Base-by-base conservation (phyloP, 2,329 filamentous ascomycete genomes). In the Alternaria triticimaculans region DNA sequence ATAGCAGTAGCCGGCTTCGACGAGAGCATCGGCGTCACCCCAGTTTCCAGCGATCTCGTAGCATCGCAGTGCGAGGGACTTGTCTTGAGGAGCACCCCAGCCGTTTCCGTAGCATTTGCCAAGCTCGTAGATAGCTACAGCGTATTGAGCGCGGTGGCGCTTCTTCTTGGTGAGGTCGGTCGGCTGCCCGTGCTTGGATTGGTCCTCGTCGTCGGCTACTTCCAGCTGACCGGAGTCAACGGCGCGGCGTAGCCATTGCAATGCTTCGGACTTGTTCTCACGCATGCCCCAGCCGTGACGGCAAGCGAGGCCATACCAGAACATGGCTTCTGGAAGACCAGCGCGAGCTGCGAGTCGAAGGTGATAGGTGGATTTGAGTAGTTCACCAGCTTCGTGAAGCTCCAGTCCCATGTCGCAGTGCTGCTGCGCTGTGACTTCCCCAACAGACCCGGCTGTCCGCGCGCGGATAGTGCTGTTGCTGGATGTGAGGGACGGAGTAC, bases 251-350 rank as follows among this genome's bases (percentile, higher is more conserved):
- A 99, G 84, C 96, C 96, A 99, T 72, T 91, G 87, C 0, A 98
- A 92, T 8, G 93, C 96, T 80, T 99, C 96, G 51, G 87, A 87
- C 75, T 93, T 93, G 78, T 97, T 97, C 8, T 93, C 88, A 10
- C 94, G 90, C 93, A 98, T 97, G 18, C 96, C 96, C 96, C 96
- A 99, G 53, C 96, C 96, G 77, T 99, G 96, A 54, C 96, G 88
- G 76, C 95, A 98, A 11, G 96, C 96, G 37, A 99, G 86, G 6
- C 95, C 96, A 79, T 97, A 99, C 30, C 98, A 85, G 12, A 99
- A 87, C 96, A 99, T 99, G 21, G 91, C 96, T 0, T 95, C 97
- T 0, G 96, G 92, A 62, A 97, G 88, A 50, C 93, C 92, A 60
- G 92, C 90, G 72, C 90, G 89, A 1, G 96, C 95, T 5, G 96